A percentile compares a stretch with the other conserved stretches of the same genome.
These are phyloP conservation scores for Suillus hirtellus DNA, from an alignment of 768 basidiomycete species.

Conservation along the genomic window DNA sequence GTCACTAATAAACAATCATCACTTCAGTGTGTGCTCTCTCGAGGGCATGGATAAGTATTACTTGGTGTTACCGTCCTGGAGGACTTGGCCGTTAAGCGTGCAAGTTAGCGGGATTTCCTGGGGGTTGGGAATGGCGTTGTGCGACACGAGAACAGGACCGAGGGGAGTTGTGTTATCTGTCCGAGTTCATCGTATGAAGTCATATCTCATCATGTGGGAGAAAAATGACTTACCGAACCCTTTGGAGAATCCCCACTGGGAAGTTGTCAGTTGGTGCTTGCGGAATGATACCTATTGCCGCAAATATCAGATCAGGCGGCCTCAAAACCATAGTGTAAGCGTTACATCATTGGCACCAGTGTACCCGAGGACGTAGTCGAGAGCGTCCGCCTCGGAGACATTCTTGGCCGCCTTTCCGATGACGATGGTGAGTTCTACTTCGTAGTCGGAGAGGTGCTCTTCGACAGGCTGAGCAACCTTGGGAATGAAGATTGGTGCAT, in stretches of 20 bases:
- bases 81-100: constrained; percentile 60
- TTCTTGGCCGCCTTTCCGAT: constrained; percentile 82
- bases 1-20: constrained; percentile 44
- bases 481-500: constrained; percentile 65
- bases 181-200: background rate
- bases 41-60: constrained; percentile 25
- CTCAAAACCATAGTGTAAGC: background rate
- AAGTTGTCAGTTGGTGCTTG: constrained; percentile 74
- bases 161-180: constrained; percentile 54
- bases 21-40: background rate
- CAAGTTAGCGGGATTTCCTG: constrained; percentile 63
- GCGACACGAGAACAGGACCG: constrained; percentile 80
- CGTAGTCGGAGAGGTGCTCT: constrained; percentile 77
- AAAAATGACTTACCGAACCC: constrained; percentile 60
- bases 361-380: constrained; percentile 86
- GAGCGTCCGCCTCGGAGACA: constrained; percentile 75
- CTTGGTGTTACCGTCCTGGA: constrained; percentile 83
- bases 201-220: background rate
- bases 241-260: constrained; percentile 90
- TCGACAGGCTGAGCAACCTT: constrained; percentile 66
- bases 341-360: constrained; percentile 77
- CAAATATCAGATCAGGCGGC: background rate
- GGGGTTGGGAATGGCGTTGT: constrained; percentile 61
- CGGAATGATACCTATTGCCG: constrained; percentile 71
- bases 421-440: constrained; percentile 79